Evolutionary conservation across 78 protist species (phyloP), one percentile per base, ranked within the genome.

Genomic region (Dictyostelium purpureum): DNA sequence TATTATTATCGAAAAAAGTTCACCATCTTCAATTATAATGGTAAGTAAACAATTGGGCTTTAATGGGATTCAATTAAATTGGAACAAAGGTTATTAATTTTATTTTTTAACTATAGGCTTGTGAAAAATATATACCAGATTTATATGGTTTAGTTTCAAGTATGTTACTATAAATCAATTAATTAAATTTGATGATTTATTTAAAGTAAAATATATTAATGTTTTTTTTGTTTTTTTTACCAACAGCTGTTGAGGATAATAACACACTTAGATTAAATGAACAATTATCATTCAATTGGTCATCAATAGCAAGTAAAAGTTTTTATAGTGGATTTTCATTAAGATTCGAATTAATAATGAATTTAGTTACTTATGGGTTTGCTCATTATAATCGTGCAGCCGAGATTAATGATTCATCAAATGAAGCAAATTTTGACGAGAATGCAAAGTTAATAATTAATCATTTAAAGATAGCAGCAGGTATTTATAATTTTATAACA

Each of bases 401-500:
- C 9, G 92, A 85, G 35, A 56, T 85, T 43, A 85, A 85, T 45
- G 82, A 85, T 31, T 9, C 19, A 9, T 21, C 59, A 14, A 73
- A 26, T 9, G 92, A 85, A 51, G 24, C n/a, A 6, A 85, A 74
- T 31, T 85, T 85, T 65, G 92, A 85, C n/a, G 92, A 85, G 0
- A 73, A 73, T 85, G 75, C 71, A 10, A 85, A 85, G n/a, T 6
- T 85, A 24, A 73, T 85, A 33, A 74, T 38, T 21, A 85, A 85
- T 85, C 81, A 85, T 74, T 40, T 85, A 28, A 85, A 85, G 69
- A 85, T 61, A 26, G 92, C 92, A 3, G 74, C 77, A 18, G 92
- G 92, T 43, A 73, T 85, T n/a, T 85, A 73, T 65, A 79, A 85
- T n/a, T 85, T 85, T 75, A 66, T 85, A 11, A n/a, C 78, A 54